phyloP scores from a whole-genome alignment of 768 basidiomycete species.

The Lactifluus rugatus region DNA sequence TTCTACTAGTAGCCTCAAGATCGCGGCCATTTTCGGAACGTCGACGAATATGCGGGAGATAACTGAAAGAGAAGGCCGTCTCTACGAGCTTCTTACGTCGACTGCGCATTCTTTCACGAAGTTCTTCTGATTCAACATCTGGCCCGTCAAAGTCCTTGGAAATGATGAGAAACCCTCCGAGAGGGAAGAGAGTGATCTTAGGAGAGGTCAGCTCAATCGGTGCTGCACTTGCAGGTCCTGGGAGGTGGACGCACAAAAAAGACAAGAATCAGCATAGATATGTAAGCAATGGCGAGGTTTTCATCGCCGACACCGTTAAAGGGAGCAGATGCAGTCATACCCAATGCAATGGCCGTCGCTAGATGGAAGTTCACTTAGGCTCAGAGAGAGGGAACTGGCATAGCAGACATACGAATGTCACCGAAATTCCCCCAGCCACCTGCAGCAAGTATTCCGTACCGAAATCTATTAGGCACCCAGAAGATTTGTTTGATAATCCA shows the following conservation, averaged over 20 bases:
- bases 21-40: background rate
- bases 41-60: background rate
- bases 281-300: conserved; percentile 55
- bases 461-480: conserved; percentile 71
- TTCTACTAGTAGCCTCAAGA: background rate
- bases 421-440: conserved; percentile 63
- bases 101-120: conserved; percentile 37
- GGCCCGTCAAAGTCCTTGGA: conserved; percentile 57
- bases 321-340: conserved; percentile 49
- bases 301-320: conserved; percentile 52
- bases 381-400: background rate
- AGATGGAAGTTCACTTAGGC: background rate
- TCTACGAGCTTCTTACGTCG: conserved; percentile 24
- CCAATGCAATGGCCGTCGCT: conserved; percentile 61
- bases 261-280: conserved; percentile 50
- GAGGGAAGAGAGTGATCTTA: conserved; percentile 56
- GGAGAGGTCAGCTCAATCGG: background rate
- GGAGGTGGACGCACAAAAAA: conserved; percentile 38
- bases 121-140: conserved; percentile 48
- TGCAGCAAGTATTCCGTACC: conserved; percentile 59
- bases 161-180: conserved; percentile 46
- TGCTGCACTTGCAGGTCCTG: background rate
- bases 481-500: conserved; percentile 52
- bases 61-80: background rate
- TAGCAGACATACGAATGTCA: conserved; percentile 48